A percentile compares a stretch with the other conserved stretches of the same genome.
Conservation (phyloP, 2,329 filamentous ascomycete genomes). For the Fusarium setosum region DNA sequence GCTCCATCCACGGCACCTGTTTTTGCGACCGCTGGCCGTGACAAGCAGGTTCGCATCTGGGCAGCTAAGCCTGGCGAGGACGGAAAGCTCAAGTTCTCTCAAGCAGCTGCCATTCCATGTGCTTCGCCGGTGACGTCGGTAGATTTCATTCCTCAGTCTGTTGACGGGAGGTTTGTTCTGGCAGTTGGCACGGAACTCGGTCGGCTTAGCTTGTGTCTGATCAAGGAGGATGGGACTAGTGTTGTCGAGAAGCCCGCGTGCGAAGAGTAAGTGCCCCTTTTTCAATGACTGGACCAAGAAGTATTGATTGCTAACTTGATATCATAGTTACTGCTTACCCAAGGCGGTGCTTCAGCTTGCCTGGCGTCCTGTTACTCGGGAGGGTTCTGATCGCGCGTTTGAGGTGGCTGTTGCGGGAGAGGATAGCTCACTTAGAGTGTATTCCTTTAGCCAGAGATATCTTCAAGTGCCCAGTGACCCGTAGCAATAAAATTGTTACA, state of each 20-base stretch:
- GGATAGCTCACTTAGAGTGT: constrained; percentile 70
- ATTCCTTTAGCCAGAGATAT: constrained; percentile 53
- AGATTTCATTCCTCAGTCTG: constrained; percentile 65
- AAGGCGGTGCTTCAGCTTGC: constrained; percentile 75
- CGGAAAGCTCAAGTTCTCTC: constrained; percentile 57
- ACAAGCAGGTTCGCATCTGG: constrained; percentile 87
- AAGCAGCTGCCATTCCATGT: constrained; percentile 64
- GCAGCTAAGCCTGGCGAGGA: constrained; percentile 46
- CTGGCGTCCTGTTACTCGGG: constrained; percentile 68
- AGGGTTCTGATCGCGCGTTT: constrained; percentile 42
- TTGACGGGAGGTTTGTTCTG: constrained; percentile 53
- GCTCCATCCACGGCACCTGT: constrained; percentile 51
- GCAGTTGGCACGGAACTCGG: constrained; percentile 70
- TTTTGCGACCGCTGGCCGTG: constrained; percentile 91
- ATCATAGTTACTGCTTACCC: constrained; percentile 58
- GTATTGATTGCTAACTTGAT: constrained; percentile 20
- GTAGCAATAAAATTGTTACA: constrained; percentile 26
- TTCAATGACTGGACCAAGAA: background rate
- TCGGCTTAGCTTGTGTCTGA: constrained; percentile 54
- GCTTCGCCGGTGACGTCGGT: constrained; percentile 76
- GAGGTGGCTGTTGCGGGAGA: constrained; percentile 69
- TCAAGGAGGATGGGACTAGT: constrained; percentile 55
- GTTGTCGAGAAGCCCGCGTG: constrained; percentile 48
- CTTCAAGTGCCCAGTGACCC: constrained; percentile 29
- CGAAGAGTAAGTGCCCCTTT: constrained; percentile 52